A percentile compares a stretch with the other conserved stretches of the same genome.
phyloP scores from a whole-genome alignment of 371 early-diverging fungal species.

The Catenaria anguillulae region DNA sequence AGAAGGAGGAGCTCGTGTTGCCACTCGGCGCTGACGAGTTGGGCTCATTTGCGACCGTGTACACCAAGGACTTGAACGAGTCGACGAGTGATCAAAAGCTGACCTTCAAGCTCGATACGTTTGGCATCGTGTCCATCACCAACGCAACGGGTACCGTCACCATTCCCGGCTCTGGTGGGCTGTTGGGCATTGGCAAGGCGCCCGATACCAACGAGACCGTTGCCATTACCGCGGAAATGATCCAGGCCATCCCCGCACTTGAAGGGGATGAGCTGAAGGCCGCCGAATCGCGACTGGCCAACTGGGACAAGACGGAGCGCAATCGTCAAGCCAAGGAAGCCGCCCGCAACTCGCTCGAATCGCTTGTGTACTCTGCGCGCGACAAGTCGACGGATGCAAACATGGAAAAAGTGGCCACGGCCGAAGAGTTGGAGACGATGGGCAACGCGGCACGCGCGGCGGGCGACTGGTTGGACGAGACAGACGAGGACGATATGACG shows the following conservation, averaged over 20 bases:
- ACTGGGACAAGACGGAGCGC: slow-evolving; percentile 32
- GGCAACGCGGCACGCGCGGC: slow-evolving; percentile 36
- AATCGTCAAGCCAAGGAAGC: slow-evolving; percentile 58
- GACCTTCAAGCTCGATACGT: slow-evolving; percentile 12
- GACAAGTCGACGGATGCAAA: slow-evolving; percentile 62
- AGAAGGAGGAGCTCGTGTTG: background rate
- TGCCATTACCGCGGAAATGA: slow-evolving; percentile 17
- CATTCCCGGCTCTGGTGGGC: slow-evolving; percentile 8
- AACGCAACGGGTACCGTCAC: slow-evolving; percentile 2
- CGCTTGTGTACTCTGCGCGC: slow-evolving; percentile 69
- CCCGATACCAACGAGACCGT: slow-evolving; percentile 11
- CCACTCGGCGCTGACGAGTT: no score
- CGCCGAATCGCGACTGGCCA: slow-evolving; percentile 12
- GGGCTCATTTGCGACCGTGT: slow-evolving; percentile 23
- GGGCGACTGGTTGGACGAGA: slow-evolving; percentile 77
- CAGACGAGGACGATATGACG: slow-evolving; percentile 41
- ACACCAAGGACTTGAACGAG: slow-evolving; percentile 2
- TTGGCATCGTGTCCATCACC: slow-evolving; percentile 22
- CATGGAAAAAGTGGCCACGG: slow-evolving; percentile 43
- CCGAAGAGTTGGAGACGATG: slow-evolving; percentile 52
- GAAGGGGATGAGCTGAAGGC: background rate
- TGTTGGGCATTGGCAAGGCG: background rate
- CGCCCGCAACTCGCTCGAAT: slow-evolving; percentile 75
- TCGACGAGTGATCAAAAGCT: slow-evolving; percentile 5
- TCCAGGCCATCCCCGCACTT: slow-evolving; percentile 11